phyloP scores from a whole-genome alignment of 495 filamentous ascomycete genomes.

The Physcia stellaris region DNA sequence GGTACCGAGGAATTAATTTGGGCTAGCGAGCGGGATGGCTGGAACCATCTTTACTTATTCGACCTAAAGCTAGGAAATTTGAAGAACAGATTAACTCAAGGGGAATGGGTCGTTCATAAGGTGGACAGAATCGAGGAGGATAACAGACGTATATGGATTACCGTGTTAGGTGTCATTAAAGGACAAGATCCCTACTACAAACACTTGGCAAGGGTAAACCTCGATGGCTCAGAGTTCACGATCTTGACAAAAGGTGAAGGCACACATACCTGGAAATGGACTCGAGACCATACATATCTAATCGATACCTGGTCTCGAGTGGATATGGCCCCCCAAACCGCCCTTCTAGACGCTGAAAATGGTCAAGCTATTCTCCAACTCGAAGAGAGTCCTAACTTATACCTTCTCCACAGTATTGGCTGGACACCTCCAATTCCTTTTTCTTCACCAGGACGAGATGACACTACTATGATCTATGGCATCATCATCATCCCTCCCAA shows the following conservation, averaged over 20 bases:
- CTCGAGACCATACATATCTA: conserved; percentile 8
- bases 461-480: conserved; percentile 14
- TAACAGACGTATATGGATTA: conserved; percentile 13
- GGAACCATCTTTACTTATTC: conserved; percentile 17
- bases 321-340: conserved; percentile 10
- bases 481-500: conserved; percentile 12
- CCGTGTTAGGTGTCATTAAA: conserved; percentile 7
- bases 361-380: conserved; percentile 9
- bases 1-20: conserved; percentile 12
- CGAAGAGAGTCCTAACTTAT: conserved; percentile 7
- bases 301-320: conserved; percentile 15
- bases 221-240: conserved; percentile 14
- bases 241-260: conserved; percentile 14
- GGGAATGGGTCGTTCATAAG: conserved; percentile 12
- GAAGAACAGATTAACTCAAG: conserved; percentile 14
- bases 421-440: conserved; percentile 10
- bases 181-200: conserved; percentile 16
- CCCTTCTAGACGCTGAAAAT: conserved; percentile 8
- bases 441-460: conserved; percentile 12
- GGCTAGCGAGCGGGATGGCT: conserved; percentile 16
- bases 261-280: conserved; percentile 14
- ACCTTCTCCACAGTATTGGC: conserved; percentile 4
- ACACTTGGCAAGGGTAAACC: conserved; percentile 13
- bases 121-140: conserved; percentile 12
- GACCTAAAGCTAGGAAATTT: conserved; percentile 8